Conservation (phyloP, 805 yeast species). For the Blastobotrys mokoenaii region DNA sequence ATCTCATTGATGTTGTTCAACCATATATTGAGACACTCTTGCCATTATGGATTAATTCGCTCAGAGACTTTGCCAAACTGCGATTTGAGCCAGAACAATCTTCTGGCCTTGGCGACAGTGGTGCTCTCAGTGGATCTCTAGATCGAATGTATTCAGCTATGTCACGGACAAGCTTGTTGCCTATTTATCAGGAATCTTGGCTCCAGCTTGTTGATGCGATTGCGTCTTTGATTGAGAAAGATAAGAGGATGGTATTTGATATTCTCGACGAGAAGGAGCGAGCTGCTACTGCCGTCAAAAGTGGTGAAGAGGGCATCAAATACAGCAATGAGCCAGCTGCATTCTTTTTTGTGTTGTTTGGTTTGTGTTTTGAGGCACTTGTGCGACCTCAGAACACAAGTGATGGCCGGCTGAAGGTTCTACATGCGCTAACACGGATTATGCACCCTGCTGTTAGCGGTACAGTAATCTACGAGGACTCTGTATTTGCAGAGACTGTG, state of each 20-base stretch:
- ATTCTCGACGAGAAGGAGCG: conserved; percentile 49
- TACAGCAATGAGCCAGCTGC: conserved; percentile 26
- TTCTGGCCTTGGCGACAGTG: conserved; percentile 13
- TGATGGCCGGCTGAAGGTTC: conserved; percentile 30
- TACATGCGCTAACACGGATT: conserved; percentile 46
- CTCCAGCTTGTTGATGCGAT: conserved; percentile 68
- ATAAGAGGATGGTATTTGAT: conserved; percentile 37
- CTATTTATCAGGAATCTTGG: conserved; percentile 57
- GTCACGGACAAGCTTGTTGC: conserved; percentile 35
- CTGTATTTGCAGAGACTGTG: conserved; percentile 63
- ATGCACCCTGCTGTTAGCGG: conserved; percentile 50
- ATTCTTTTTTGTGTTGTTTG: conserved; percentile 71
- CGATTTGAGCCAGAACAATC: conserved; percentile 42
- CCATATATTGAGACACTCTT: conserved; percentile 53
- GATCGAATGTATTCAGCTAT: conserved; percentile 28
- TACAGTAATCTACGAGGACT: conserved; percentile 53
- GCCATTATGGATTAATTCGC: conserved; percentile 70
- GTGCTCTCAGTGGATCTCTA: conserved; percentile 20
- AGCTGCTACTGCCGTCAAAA: conserved; percentile 24
- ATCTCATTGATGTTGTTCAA: conserved; percentile 31
- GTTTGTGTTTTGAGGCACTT: conserved; percentile 74
- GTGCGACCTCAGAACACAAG: conserved; percentile 34
- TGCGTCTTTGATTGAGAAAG: conserved; percentile 50
- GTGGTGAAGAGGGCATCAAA: conserved; percentile 18
- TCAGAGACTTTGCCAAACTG: conserved; percentile 65